Percentiles rank a stretch among this genome's conserved stretches.
These are phyloP conservation scores for Salix udensis DNA, from an alignment of 345 rosid species.

Conservation along the genomic window DNA sequence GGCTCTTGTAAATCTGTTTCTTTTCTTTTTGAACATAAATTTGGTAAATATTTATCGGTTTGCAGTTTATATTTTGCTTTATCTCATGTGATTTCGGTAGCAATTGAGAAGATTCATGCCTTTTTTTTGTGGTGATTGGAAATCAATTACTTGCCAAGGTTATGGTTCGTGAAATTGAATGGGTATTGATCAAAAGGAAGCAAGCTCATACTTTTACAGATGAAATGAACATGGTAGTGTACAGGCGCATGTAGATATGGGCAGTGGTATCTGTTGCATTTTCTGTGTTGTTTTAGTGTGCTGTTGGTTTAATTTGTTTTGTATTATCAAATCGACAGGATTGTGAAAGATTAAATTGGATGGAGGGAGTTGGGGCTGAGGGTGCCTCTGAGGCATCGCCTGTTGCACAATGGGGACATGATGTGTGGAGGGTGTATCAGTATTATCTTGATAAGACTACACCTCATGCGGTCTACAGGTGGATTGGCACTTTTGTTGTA, in stretches of 20 bases:
- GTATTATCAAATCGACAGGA: conserved; percentile 21
- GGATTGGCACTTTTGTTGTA: conserved; percentile 69
- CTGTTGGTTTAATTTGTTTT: conserved; percentile 13
- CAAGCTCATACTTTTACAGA: neutral
- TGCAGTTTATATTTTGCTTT: neutral
- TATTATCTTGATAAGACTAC: conserved; percentile 86
- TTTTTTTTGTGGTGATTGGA: neutral
- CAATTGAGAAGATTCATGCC: neutral
- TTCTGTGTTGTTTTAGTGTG: neutral
- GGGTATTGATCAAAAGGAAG: neutral
- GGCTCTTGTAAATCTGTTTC: neutral
- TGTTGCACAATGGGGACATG: conserved; percentile 58
- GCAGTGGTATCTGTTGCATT: neutral
- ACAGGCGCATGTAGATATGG: neutral
- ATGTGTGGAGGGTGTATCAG: conserved; percentile 78
- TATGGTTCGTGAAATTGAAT: neutral
- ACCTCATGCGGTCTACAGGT: conserved; percentile 71
- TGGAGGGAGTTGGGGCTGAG: conserved; percentile 79
- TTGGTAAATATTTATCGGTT: neutral
- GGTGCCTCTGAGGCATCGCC: conserved; percentile 54
- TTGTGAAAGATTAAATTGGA: conserved; percentile 30
- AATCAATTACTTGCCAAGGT: neutral
- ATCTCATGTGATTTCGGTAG: neutral
- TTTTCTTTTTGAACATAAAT: neutral
- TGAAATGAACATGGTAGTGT: neutral